A percentile compares a stretch with the other conserved stretches of the same genome.
These are phyloP conservation scores for Neurospora sp. DNA, from an alignment of 495 filamentous ascomycete genomes.

Conservation along the genomic window DNA sequence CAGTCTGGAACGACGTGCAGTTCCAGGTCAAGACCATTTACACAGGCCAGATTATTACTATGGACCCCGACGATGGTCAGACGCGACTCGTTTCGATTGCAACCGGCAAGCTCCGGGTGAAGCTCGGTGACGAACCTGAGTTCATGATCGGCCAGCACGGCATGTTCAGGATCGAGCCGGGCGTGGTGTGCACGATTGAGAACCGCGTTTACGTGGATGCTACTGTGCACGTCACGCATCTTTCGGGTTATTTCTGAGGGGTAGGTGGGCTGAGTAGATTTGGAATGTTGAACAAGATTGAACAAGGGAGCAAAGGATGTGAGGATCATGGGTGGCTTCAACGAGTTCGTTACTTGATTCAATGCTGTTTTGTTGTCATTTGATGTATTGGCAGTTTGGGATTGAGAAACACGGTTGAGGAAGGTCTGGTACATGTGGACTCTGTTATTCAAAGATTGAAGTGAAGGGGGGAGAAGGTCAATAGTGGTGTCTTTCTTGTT, in stretches of 20 bases:
- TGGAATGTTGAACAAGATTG: background rate
- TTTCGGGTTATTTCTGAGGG: conserved; percentile 11
- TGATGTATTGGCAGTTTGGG: background rate
- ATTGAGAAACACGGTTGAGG: background rate
- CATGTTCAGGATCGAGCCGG: conserved; percentile 21
- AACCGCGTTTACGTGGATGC: conserved; percentile 29
- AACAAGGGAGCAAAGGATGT: background rate
- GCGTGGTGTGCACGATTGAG: conserved; percentile 12
- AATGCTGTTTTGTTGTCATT: background rate
- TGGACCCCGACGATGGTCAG: conserved; percentile 11
- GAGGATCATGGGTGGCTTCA: background rate
- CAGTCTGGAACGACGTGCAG: conserved; percentile 20
- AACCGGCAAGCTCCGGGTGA: conserved; percentile 26
- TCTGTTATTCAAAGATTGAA: too few species aligned
- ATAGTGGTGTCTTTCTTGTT: background rate
- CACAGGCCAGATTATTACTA: conserved; percentile 13
- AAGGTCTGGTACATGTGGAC: too few species aligned
- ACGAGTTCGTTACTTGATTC: background rate
- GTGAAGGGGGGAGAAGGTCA: too few species aligned
- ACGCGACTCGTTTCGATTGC: conserved; percentile 25
- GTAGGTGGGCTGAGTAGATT: background rate
- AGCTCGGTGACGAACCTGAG: conserved; percentile 17
- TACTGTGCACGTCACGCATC: conserved; percentile 21
- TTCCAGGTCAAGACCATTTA: conserved; percentile 25
- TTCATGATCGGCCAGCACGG: conserved; percentile 29